Conservation (phyloP, 768 basidiomycete species). For the Lactarius akahatsu region DNA sequence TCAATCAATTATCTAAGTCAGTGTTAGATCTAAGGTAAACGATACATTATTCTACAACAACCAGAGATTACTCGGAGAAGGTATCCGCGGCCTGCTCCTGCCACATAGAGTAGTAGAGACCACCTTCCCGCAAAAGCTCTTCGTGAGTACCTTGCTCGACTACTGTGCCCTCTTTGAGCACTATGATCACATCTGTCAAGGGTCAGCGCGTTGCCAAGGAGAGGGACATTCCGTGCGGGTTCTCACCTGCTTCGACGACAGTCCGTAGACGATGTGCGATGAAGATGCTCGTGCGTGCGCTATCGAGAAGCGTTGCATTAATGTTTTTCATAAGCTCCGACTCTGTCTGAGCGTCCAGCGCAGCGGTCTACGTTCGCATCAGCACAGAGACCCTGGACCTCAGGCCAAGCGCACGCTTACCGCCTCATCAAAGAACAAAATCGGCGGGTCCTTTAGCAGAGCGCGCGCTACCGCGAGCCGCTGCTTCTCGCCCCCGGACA, state of each 20-base stretch:
- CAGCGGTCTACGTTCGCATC: constrained; percentile 68
- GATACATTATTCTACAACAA: constrained; percentile 19
- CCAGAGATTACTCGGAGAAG: constrained; percentile 19
- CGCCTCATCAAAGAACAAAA: constrained; percentile 98
- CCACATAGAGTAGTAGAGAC: constrained; percentile 84
- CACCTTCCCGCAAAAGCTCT: constrained; percentile 66
- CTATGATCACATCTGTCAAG: constrained; percentile 80
- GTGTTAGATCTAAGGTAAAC: neutral
- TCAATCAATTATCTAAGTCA: neutral
- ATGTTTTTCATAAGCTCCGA: constrained; percentile 94
- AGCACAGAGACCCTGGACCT: neutral
- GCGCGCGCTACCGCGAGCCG: constrained; percentile 91
- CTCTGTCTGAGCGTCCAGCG: constrained; percentile 93
- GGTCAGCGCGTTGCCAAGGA: neutral
- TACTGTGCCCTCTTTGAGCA: constrained; percentile 86
- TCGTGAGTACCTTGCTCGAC: constrained; percentile 94
- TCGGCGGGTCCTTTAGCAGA: constrained; percentile 90
- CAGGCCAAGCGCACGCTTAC: constrained; percentile 46
- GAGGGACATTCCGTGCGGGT: constrained; percentile 14
- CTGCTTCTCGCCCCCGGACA: constrained; percentile 98
- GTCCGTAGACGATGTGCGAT: constrained; percentile 93
- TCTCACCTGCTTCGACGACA: constrained; percentile 81
- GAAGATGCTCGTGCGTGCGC: constrained; percentile 89
- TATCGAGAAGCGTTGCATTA: constrained; percentile 71
- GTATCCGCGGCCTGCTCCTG: constrained; percentile 55